Evolutionary conservation across 345 rosid genomes (phyloP).

Genomic region (Hibiscus trionum): DNA sequence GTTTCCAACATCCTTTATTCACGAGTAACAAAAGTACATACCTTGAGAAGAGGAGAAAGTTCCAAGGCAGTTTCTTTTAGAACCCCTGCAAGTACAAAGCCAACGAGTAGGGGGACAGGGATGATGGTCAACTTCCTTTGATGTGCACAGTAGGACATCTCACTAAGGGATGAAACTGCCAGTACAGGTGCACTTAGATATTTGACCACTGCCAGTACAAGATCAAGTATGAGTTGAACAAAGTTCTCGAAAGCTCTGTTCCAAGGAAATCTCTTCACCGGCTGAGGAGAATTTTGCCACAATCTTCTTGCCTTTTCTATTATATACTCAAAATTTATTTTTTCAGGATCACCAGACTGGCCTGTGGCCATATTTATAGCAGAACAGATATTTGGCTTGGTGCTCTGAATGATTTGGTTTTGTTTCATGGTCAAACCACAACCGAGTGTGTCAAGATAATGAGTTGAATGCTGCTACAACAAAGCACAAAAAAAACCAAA

Average conservation of each 20-base stretch:
- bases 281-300: conserved; percentile 64
- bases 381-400: conserved; percentile 35
- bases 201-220: conserved; percentile 53
- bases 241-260: conserved; percentile 55
- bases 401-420: conserved; percentile 18
- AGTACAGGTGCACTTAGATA: conserved; percentile 61
- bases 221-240: conserved; percentile 66
- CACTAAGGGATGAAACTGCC: conserved; percentile 74
- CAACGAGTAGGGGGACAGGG: conserved; percentile 64
- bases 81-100: conserved; percentile 51
- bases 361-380: conserved; percentile 54
- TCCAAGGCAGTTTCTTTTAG: conserved; percentile 51
- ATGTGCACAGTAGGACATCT: conserved; percentile 96
- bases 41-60: conserved; percentile 72
- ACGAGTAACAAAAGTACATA: conserved; percentile 11
- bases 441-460: conserved; percentile 12
- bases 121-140: conserved; percentile 60
- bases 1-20: conserved; percentile 7
- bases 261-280: conserved; percentile 86
- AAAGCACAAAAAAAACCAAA: background rate
- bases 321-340: conserved; percentile 33
- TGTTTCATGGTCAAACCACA: conserved; percentile 14
- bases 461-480: conserved; percentile 23
- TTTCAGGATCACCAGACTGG: conserved; percentile 53
- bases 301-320: conserved; percentile 39